Evolutionary conservation across 2,329 filamentous ascomycete species (phyloP).

Genomic region (Aschersonia sp.): DNA sequence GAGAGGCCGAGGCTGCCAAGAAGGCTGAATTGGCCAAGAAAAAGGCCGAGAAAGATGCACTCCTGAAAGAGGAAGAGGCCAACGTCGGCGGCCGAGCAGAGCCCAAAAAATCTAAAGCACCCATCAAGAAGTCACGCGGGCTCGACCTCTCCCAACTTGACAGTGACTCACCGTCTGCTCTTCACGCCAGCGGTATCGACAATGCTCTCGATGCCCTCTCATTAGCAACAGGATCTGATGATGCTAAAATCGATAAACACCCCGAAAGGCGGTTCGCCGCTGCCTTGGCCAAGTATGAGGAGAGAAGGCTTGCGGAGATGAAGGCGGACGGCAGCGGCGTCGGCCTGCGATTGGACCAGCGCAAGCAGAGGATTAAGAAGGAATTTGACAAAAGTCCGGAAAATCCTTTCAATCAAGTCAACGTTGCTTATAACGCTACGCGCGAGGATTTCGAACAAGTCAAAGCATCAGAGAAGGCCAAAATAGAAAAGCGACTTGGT

Average conservation of each 20-base stretch:
- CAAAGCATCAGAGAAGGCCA: constrained; percentile 50
- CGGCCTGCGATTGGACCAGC: constrained; percentile 69
- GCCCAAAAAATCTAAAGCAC: constrained; percentile 54
- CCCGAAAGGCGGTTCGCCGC: constrained; percentile 81
- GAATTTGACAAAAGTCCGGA: constrained; percentile 93
- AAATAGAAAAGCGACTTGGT: constrained; percentile 59
- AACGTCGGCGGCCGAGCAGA: constrained; percentile 38
- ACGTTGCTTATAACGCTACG: constrained; percentile 59
- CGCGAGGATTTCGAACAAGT: constrained; percentile 62
- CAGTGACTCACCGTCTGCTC: constrained; percentile 37
- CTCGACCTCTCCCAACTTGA: constrained; percentile 68
- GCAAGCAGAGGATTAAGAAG: constrained; percentile 69
- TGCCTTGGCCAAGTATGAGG: constrained; percentile 71
- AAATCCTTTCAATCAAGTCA: constrained; percentile 87
- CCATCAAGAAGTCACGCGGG: constrained; percentile 55
- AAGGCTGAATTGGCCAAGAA: constrained; percentile 79
- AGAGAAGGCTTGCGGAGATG: constrained; percentile 70
- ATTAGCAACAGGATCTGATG: constrained; percentile 39
- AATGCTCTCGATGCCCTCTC: constrained; percentile 81
- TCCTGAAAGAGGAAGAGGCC: constrained; percentile 72
- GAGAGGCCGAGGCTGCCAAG: constrained; percentile 36
- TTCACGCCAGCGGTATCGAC: constrained; percentile 82
- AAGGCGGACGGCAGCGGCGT: constrained; percentile 59
- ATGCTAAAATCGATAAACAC: constrained; percentile 69
- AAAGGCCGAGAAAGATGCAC: constrained; percentile 82